These are phyloP conservation scores for Phytophthora palmivora DNA, from an alignment of 352 stramenopile species.

Conservation along the genomic window DNA sequence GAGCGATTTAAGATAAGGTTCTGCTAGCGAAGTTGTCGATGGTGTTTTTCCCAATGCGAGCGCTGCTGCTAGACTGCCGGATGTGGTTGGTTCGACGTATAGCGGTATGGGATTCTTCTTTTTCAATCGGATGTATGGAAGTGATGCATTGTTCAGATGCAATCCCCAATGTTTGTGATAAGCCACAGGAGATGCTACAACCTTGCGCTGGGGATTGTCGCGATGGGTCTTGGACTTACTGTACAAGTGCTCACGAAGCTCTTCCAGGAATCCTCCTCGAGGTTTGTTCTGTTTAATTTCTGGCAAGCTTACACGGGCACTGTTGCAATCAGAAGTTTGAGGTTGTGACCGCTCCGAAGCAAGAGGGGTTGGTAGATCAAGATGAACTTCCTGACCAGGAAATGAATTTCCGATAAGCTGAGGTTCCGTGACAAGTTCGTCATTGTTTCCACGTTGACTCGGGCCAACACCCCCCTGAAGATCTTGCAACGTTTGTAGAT, in stretches of 20 bases:
- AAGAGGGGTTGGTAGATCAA: slow-evolving; percentile 10
- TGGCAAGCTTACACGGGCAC: slow-evolving; percentile 16
- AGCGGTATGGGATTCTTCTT: slow-evolving; percentile 54
- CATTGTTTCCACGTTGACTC: slow-evolving; percentile 35
- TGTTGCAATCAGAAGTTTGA: slow-evolving; percentile 21
- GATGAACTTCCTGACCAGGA: slow-evolving; percentile 9
- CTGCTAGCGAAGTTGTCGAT: slow-evolving; percentile 32
- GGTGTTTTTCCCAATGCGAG: slow-evolving; percentile 10
- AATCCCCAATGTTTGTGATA: slow-evolving; percentile 60
- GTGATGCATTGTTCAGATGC: slow-evolving; percentile 58
- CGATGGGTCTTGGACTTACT: slow-evolving; percentile 26
- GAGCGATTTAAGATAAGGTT: slow-evolving; percentile 79
- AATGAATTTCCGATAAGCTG: slow-evolving; percentile 1
- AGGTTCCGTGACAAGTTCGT: slow-evolving; percentile 13
- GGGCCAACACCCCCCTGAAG: slow-evolving; percentile 11
- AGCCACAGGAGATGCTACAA: slow-evolving; percentile 19
- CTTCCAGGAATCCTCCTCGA: slow-evolving; percentile 32
- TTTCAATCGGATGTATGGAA: slow-evolving; percentile 78
- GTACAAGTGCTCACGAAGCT: slow-evolving; percentile 37
- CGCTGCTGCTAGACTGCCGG: slow-evolving; percentile 16
- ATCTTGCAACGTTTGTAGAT: slow-evolving; percentile 65
- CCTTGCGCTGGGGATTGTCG: slow-evolving; percentile 14
- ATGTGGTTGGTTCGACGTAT: slow-evolving; percentile 27
- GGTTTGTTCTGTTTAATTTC: slow-evolving; percentile 25
- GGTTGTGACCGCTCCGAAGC: slow-evolving; percentile 5